These are phyloP conservation scores for Chaetomium tenue DNA, from an alignment of 495 filamentous ascomycete genomes.

Conservation along the genomic window DNA sequence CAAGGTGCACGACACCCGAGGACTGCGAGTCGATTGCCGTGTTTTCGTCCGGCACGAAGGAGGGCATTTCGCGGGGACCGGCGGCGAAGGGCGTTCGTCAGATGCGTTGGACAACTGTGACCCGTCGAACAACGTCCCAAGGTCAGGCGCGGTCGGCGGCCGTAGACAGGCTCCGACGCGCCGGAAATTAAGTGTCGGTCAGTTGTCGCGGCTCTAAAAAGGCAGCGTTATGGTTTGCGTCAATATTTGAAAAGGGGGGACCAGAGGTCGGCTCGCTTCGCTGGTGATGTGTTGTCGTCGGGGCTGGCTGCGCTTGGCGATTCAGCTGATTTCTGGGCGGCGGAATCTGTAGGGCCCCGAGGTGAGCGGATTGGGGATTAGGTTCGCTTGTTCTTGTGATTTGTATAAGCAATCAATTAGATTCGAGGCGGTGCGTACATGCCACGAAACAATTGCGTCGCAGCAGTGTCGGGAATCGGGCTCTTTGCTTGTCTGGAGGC, in stretches of 20 bases:
- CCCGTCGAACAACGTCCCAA: constrained; percentile 8
- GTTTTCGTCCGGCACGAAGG: constrained; percentile 54
- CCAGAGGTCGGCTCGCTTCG: background rate
- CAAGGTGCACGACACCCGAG: constrained; percentile 37
- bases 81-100: constrained; percentile 5
- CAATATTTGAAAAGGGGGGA: background rate
- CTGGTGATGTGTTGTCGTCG: constrained; percentile 14
- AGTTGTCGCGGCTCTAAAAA: background rate
- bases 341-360: constrained; percentile 5
- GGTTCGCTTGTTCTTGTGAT: background rate
- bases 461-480: background rate
- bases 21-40: constrained; percentile 47
- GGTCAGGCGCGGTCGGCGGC: constrained; percentile 20
- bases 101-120: constrained; percentile 9
- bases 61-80: constrained; percentile 52
- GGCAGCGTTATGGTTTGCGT: background rate
- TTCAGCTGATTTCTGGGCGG: constrained; percentile 3
- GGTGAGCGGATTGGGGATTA: background rate
- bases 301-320: constrained; percentile 7
- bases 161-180: constrained; percentile 28
- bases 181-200: background rate
- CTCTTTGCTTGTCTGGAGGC: constrained; percentile 1
- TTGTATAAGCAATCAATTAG: background rate
- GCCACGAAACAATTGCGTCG: background rate
- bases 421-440: background rate